Base-by-base conservation (phyloP, 2,329 filamentous ascomycete genomes). In the Malbranchea zuffiana region DNA sequence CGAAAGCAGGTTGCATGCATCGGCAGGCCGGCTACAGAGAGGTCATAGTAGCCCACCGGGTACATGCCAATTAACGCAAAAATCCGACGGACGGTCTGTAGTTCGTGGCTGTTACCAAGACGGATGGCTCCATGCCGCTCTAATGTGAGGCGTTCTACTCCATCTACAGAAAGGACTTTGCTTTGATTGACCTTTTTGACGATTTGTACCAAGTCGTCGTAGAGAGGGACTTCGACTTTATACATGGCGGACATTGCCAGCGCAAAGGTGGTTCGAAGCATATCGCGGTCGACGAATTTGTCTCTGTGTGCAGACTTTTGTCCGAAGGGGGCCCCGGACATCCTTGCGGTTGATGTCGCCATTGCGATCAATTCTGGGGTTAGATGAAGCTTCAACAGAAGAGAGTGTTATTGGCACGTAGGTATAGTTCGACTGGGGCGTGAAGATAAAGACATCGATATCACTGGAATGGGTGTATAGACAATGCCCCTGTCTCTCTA, bases 1-100 rank as follows among this genome's bases (percentile, higher is more conserved):
- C 69, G 61, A 41, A 73, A 73, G 6, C 62, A 65, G 0, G 69
- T 72, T 1, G 67, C 67, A 37, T 72, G 67, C 50, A 72, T 61
- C 0, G 69, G 69, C 10, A 73, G 53, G 0, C 61, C 61, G 3
- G 62, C 67, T 0, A 60, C 46, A 0, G 59, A 61, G 0, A 72
- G 55, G 37, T 73, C 67, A 41, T 72, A 72, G 46, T 72, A 71
- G 0, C 67, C 68, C 0, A 72, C 67, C 0, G 69, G 58, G 15
- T 62, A 47, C 60, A 72, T 65, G 4, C 63, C 66, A 39, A 72
- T 50, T 2, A 71, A 39, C 0, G 55, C 52, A 40, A 72, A 70
- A 18, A 72, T 47, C 6, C 66, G 60, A 1, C 54, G 39, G 28
- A 69, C 59, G 1, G 55, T 65, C 3, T 48, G 44, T 7, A 71